A percentile compares a stretch with the other conserved stretches of the same genome.
phyloP scores from a whole-genome alignment of 2,329 filamentous ascomycete genomes.

The Penicillium decumbens region DNA sequence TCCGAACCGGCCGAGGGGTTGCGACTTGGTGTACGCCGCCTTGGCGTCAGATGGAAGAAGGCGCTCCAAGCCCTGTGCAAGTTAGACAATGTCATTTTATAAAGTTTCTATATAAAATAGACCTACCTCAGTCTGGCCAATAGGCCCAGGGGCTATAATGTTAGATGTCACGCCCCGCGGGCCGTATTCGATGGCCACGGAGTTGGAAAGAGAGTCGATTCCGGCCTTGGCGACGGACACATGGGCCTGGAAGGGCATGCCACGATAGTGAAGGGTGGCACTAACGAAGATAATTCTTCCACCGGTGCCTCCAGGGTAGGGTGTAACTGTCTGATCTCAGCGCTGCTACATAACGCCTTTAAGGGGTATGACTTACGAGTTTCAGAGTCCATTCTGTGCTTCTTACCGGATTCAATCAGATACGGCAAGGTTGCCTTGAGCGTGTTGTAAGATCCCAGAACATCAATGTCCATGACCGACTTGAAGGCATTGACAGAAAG shows the following conservation, averaged over 20 bases:
- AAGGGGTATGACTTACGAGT: slow-evolving; percentile 34
- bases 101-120: neutral
- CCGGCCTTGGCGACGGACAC: slow-evolving; percentile 89
- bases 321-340: slow-evolving; percentile 23
- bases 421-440: slow-evolving; percentile 86
- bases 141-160: slow-evolving; percentile 81
- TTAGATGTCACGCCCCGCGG: slow-evolving; percentile 83
- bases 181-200: slow-evolving; percentile 81
- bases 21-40: slow-evolving; percentile 43
- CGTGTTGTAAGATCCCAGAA: slow-evolving; percentile 89
- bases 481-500: slow-evolving; percentile 89
- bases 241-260: slow-evolving; percentile 79
- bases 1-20: slow-evolving; percentile 74
- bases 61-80: slow-evolving; percentile 57
- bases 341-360: neutral
- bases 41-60: slow-evolving; percentile 53
- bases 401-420: slow-evolving; percentile 67
- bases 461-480: slow-evolving; percentile 92
- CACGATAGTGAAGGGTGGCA: slow-evolving; percentile 86
- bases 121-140: slow-evolving; percentile 67
- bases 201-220: slow-evolving; percentile 76
- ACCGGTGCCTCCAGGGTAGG: slow-evolving; percentile 55
- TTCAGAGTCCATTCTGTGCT: slow-evolving; percentile 57
- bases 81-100: neutral
- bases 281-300: slow-evolving; percentile 87